Conservation (phyloP, 345 rosid genomes). For the Heritiera littoralis region DNA sequence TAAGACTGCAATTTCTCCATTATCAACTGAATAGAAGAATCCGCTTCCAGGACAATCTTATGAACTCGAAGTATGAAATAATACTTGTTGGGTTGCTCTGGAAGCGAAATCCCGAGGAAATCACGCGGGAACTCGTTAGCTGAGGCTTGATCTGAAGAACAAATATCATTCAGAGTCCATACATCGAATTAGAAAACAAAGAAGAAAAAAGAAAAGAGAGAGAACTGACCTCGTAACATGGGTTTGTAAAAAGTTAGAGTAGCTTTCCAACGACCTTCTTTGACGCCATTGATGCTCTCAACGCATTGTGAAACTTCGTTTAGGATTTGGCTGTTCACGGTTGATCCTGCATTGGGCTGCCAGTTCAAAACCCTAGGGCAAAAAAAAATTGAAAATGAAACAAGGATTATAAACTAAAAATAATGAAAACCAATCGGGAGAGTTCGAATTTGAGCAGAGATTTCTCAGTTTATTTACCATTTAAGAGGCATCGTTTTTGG, state of each 20-base stretch:
- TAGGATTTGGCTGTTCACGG: conserved; percentile 79
- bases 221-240: conserved; percentile 44
- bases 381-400: background rate
- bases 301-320: conserved; percentile 81
- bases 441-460: background rate
- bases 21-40: conserved; percentile 71
- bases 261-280: conserved; percentile 92
- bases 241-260: conserved; percentile 75
- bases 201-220: background rate
- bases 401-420: background rate
- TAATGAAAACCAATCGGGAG: background rate
- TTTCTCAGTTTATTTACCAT: conserved; percentile 31
- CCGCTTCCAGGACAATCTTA: conserved; percentile 74
- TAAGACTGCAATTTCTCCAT: conserved; percentile 98
- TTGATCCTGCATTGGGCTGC: conserved; percentile 88
- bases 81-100: conserved; percentile 80
- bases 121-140: conserved; percentile 71
- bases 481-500: conserved; percentile 45
- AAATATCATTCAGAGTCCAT: background rate
- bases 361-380: conserved; percentile 77
- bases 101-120: conserved; percentile 70
- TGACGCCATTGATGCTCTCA: conserved; percentile 83
- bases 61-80: conserved; percentile 70
- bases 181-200: background rate
- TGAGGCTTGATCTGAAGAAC: conserved; percentile 47